Base-by-base conservation (phyloP, 495 filamentous ascomycete genomes). In the Aspergillus campestris region DNA sequence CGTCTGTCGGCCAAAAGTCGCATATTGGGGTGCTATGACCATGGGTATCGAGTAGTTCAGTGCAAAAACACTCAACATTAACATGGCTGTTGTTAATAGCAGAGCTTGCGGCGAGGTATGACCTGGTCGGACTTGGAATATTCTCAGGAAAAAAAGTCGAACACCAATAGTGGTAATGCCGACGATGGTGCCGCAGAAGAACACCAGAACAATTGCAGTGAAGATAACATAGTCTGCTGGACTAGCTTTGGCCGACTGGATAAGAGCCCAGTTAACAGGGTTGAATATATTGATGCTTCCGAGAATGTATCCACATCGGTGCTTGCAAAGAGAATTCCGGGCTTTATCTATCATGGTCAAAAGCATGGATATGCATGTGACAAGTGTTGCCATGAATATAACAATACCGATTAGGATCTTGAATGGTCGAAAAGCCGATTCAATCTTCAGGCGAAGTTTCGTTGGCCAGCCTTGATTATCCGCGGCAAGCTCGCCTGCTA, bases 271-370 rank as follows among this genome's bases (percentile, higher is more conserved):
- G 70, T 98, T 97, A 52, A 95, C 69, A 2, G 92, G 94, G 61
- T 97, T 91, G 72, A 95, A 95, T 45, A 95, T 79, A 58, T 91
- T 87, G 61, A 91, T 83, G 50, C 89, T 80, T 28, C 82, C 85
- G n/a, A 97, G 79, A 42, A 97, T 84, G 65, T 95, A 98, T 31
- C 92, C 92, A 64, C 92, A 98, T 55, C 80, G 79, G 43, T 79
- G 72, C 60, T 90, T 89, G 79, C 92, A 98, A 50, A 92, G 62
- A 0, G 89, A 95, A 65, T 97, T 96, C 54, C 83, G 88, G 12
- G 88, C 86, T 66, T 98, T 97, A 73, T 98, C 92, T 60, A 96
- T 90, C 48, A 81, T 82, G 0, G 91, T 98, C 56, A 97, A 80
- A 44, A 97, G 77, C 94, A 97, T 98, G 28, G 85, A 91, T 7